Evolutionary conservation across 2,329 filamentous ascomycete genomes (phyloP).

Genomic region (Polytolypa hystricis): DNA sequence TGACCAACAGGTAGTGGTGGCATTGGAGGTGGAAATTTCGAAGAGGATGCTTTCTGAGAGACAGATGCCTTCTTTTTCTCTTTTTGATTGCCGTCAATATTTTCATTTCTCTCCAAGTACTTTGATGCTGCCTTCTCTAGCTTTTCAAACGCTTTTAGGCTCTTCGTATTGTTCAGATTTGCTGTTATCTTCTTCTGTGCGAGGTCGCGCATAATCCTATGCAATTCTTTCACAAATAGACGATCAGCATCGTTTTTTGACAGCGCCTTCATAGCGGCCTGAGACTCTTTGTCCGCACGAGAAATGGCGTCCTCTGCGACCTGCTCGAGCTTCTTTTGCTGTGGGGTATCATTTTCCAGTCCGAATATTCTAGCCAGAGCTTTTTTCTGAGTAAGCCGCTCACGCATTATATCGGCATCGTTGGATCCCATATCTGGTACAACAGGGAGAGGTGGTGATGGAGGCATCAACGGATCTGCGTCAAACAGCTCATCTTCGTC

Average conservation of each 20-base stretch:
- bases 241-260: slow-evolving; percentile 7
- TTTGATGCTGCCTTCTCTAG: slow-evolving; percentile 43
- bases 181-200: slow-evolving; percentile 1
- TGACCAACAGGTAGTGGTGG: background rate
- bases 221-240: slow-evolving; percentile 10
- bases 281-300: slow-evolving; percentile 9
- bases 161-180: slow-evolving; percentile 21
- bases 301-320: slow-evolving; percentile 10
- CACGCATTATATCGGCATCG: slow-evolving; percentile 12
- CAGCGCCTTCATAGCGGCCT: background rate
- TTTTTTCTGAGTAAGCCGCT: slow-evolving; percentile 14
- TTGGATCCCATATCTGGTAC: slow-evolving; percentile 7
- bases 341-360: slow-evolving; percentile 9
- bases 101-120: slow-evolving; percentile 33
- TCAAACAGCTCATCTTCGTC: slow-evolving; percentile 38
- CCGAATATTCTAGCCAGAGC: slow-evolving; percentile 13
- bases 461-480: slow-evolving; percentile 12
- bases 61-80: slow-evolving; percentile 1
- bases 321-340: slow-evolving; percentile 8
- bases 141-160: slow-evolving; percentile 39
- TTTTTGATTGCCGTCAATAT: slow-evolving; percentile 1
- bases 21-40: background rate
- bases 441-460: slow-evolving; percentile 7
- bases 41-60: background rate
- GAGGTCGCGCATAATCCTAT: slow-evolving; percentile 10